Percentiles rank a stretch among this genome's conserved stretches.
These are phyloP conservation scores for Paracoccidioides brasiliensis DNA, from an alignment of 2,329 filamentous ascomycete species.

Conservation along the genomic window DNA sequence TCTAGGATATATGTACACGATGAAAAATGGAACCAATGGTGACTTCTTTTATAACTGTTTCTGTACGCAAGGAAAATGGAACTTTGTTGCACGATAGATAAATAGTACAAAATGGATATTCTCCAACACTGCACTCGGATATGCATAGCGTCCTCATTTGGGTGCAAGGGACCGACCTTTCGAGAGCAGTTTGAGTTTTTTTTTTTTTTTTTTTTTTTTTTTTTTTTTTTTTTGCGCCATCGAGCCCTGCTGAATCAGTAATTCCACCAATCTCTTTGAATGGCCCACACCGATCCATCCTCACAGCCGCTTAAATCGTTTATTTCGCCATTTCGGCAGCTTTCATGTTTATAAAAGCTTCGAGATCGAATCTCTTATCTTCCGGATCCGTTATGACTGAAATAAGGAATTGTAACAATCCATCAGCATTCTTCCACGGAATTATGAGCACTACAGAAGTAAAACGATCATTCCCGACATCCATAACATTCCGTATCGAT, in stretches of 20 bases:
- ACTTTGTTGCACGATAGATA: conserved; percentile 26
- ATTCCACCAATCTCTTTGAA: not conserved
- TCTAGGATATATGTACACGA: conserved; percentile 22
- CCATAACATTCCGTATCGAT: not conserved
- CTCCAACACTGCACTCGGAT: conserved; percentile 9
- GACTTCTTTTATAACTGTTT: conserved; percentile 19
- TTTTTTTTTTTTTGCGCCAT: not conserved
- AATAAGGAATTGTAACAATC: not conserved
- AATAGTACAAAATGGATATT: conserved; percentile 25
- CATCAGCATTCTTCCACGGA: not conserved
- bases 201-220: not conserved
- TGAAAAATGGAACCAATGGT: conserved; percentile 27
- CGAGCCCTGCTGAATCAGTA: not conserved
- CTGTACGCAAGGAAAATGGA: conserved; percentile 28
- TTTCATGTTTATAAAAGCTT: conserved; percentile 62
- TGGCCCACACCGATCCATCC: not conserved
- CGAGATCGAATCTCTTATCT: conserved; percentile 85
- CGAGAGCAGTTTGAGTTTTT: not conserved
- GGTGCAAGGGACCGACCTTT: not conserved
- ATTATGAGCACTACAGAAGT: not conserved
- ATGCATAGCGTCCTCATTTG: not conserved
- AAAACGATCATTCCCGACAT: not conserved
- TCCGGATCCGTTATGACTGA: conserved; percentile 62
- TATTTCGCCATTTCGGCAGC: conserved; percentile 29
- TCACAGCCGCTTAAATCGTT: conserved; percentile 16